Conservation (phyloP, 2,329 filamentous ascomycete genomes). For the Coniochaeta sp. region DNA sequence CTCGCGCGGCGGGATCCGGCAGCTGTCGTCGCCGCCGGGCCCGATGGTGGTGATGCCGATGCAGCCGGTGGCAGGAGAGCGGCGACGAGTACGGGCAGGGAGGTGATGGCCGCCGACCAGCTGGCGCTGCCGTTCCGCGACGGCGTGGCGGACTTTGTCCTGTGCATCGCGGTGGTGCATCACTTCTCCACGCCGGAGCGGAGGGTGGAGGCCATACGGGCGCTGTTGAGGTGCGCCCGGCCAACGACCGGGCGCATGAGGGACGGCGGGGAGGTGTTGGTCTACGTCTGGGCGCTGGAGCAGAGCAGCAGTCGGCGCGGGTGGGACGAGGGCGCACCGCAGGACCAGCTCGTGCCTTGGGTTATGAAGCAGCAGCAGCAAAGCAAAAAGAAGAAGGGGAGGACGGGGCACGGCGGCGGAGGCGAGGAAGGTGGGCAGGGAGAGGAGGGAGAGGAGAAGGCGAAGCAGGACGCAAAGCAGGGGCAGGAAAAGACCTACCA, state of each 20-base stretch:
- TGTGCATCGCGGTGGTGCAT: slow-evolving; percentile 90
- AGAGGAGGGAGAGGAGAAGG: slow-evolving; percentile 6
- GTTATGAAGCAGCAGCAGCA: slow-evolving; percentile 50
- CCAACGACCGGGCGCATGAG: slow-evolving; percentile 10
- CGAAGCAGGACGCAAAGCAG: slow-evolving; percentile 1
- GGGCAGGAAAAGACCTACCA: slow-evolving; percentile 57
- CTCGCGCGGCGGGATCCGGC: too few species aligned
- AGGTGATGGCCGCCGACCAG: slow-evolving; percentile 72
- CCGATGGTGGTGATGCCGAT: slow-evolving; percentile 17
- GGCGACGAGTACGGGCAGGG: slow-evolving; percentile 17
- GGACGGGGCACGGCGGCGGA: neutral
- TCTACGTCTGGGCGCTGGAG: slow-evolving; percentile 96
- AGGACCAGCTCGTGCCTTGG: slow-evolving; percentile 96
- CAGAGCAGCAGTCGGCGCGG: slow-evolving; percentile 79
- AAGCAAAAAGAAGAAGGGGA: slow-evolving; percentile 9
- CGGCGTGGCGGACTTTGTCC: slow-evolving; percentile 65
- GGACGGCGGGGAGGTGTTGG: slow-evolving; percentile 57
- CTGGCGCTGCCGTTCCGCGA: slow-evolving; percentile 72
- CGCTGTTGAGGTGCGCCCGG: slow-evolving; percentile 61
- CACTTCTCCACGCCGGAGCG: slow-evolving; percentile 76
- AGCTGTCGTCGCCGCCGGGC: too few species aligned
- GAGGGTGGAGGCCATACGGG: slow-evolving; percentile 63
- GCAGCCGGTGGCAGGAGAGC: slow-evolving; percentile 1
- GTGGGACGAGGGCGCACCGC: slow-evolving; percentile 75
- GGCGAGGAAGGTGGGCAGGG: neutral